Evolutionary conservation across 805 yeast species (phyloP), one percentile per base, ranked within the genome.

Genomic region (Barnettozyma siamensis): DNA sequence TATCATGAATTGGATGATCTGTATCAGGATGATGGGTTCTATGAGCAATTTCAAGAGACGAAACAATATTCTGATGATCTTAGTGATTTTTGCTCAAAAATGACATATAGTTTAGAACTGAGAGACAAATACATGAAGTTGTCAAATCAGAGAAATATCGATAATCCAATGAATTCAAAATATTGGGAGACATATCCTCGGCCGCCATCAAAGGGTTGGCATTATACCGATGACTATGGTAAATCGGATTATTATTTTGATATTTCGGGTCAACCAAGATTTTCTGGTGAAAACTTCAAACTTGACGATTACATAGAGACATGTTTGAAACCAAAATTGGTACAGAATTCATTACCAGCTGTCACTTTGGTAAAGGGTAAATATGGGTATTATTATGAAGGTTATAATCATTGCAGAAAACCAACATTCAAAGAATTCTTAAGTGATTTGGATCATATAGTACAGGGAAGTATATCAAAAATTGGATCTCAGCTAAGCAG

Each of bases 181-280:
- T 58, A 66, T 5, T 88, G 96, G 96, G 60, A 62, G n/a, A 75
- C 87, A 26, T 88, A 87, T 58, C 97, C 98, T 0, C 79, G 80
- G 18, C 95, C 96, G 9, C 50, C 61, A 34, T 66, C 67, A 2
- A 67, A 63, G 45, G 65, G 62, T 17, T 67, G 72, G 72, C 67
- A 65, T 45, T 65, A 63, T 45, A 60, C 55, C 28, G 60, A 54
- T 27, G 55, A 53, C 30, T 55, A 53, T 38, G 58, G 58, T 4
- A 40, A 48, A 2, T 44, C 48, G 15, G 55, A 54, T 16, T 55
- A 57, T 32, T 57, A 51, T 39, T 55, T 50, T 34, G 57, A 51
- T 31, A 40, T 46, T 10, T 37, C 35, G 2, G 50, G 49, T 0
- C 31, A 42, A 4, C 58, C 62, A 3, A 63, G 54, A 26, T 63